Conservation (phyloP, 176 grass and related monocot species). For the Juncus inflexus region DNA sequence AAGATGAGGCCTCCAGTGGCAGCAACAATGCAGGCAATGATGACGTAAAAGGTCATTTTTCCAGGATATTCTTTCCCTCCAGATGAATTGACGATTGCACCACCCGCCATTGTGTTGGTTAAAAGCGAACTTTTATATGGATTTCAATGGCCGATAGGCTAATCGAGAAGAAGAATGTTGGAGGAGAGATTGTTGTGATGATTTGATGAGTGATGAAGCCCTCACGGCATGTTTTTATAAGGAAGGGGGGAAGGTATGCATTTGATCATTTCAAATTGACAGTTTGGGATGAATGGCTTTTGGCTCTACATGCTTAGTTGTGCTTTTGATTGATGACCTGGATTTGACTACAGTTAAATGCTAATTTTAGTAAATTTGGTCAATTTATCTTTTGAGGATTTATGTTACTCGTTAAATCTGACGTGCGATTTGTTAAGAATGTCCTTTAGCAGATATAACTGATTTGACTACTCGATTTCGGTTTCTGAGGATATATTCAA, state of each 20-base stretch:
- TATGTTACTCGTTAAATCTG: neutral
- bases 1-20: constrained; percentile 72
- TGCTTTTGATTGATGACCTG: neutral
- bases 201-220: neutral
- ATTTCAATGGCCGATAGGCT: constrained; percentile 26
- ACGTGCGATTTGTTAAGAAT: neutral
- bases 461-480: too few relatives aligned
- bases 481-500: too few relatives aligned
- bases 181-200: constrained; percentile 11
- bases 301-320: constrained; percentile 1
- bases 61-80: constrained; percentile 60
- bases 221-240: constrained; percentile 3
- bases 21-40: constrained; percentile 61
- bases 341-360: neutral
- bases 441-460: too few relatives aligned
- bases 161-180: neutral
- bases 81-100: constrained; percentile 37
- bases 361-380: constrained; percentile 19
- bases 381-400: constrained; percentile 16
- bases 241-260: neutral
- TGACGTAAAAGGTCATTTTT: constrained; percentile 57
- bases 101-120: constrained; percentile 54
- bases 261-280: constrained; percentile 22
- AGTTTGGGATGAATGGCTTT: constrained; percentile 6
- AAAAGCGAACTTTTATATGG: neutral